These are phyloP conservation scores for Pseudocercospora musae DNA, from an alignment of 2,329 filamentous ascomycete genomes.

Conservation along the genomic window DNA sequence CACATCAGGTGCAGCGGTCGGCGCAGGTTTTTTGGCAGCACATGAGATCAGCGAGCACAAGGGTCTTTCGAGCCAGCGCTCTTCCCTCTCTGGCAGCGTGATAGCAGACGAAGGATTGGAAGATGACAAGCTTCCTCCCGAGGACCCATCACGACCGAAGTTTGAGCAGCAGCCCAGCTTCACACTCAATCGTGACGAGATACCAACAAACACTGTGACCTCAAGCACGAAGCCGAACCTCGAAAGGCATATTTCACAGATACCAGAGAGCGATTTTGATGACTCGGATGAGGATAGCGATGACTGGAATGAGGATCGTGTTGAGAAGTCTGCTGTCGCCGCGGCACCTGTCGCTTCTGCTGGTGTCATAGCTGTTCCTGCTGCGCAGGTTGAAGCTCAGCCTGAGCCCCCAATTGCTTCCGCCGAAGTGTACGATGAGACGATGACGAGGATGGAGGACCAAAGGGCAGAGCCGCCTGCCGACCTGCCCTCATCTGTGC, in stretches of 20 bases:
- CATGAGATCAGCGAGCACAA: constrained; percentile 3
- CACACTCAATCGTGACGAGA: not conserved
- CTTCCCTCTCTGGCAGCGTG: not conserved
- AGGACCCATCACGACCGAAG: constrained; percentile 7
- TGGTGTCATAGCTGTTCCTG: constrained; percentile 4
- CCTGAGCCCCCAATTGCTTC: constrained; percentile 7
- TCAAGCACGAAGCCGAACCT: constrained; percentile 25
- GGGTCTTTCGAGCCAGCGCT: not conserved
- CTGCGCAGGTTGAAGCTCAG: not conserved
- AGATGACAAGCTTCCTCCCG: constrained; percentile 2
- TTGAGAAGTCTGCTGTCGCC: not conserved
- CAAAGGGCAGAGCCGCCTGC: constrained; percentile 11
- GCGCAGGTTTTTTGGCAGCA: not conserved
- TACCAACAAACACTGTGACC: constrained; percentile 2
- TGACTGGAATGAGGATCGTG: constrained; percentile 18
- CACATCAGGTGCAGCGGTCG: constrained; percentile 5
- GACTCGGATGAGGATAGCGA: constrained; percentile 17
- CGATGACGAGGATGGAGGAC: constrained; percentile 9
- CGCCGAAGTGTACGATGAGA: constrained; percentile 8
- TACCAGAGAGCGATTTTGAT: constrained; percentile 27
- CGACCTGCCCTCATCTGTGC: not conserved
- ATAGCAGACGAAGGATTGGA: constrained; percentile 6
- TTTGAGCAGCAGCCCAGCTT: constrained; percentile 17
- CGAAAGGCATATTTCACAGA: constrained; percentile 33
- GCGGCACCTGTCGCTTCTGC: constrained; percentile 2